Evolutionary conservation across 1,284 basidiomycete species (phyloP), one percentile per base, ranked within the genome.

Genomic region (Leccinum proliferum): DNA sequence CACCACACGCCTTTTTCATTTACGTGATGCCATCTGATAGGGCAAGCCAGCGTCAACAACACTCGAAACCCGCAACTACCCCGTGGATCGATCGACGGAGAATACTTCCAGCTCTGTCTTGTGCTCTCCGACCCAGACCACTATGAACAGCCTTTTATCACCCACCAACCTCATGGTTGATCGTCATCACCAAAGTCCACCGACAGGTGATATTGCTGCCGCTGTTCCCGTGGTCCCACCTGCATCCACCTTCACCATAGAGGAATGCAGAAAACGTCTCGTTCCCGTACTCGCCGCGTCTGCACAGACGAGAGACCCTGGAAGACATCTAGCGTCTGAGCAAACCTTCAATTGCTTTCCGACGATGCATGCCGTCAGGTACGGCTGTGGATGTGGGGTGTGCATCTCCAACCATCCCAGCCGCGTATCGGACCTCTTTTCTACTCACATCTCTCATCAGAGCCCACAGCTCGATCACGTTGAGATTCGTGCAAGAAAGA

Each of bases 201-300:
- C 25, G n/a, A 21, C 53, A 59, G 62, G 14, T 60, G 64, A 62
- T 50, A 50, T 59, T 41, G 50, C 57, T 2, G 64, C 66, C 57
- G 4, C 35, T 48, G 46, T 18, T 48, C 15, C 46, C 11, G 14
- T 29, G 11, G 50, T 7, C 21, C 11, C 50, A 1, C 46, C 59
- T 7, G 58, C 60, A 9, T 63, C 68, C 35, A 3, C 68, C 14
- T 61, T 64, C 56, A 46, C 65, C 2, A 35, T 74, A 12, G 73
- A 75, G 60, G 70, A 64, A 37, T 75, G 73, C 66, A 71, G 64
- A 59, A 61, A 66, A 32, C 65, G 25, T 14, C 71, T 73, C 58
- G 55, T 58, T 21, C 73, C 72, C 41, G 69, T 72, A 53, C 58
- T 75, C 34, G 37, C 64, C 39, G 60, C 68, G 43, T 60, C 62